phyloP scores from a whole-genome alignment of 1,139 yeast species.

The Candida sanyaensis region DNA sequence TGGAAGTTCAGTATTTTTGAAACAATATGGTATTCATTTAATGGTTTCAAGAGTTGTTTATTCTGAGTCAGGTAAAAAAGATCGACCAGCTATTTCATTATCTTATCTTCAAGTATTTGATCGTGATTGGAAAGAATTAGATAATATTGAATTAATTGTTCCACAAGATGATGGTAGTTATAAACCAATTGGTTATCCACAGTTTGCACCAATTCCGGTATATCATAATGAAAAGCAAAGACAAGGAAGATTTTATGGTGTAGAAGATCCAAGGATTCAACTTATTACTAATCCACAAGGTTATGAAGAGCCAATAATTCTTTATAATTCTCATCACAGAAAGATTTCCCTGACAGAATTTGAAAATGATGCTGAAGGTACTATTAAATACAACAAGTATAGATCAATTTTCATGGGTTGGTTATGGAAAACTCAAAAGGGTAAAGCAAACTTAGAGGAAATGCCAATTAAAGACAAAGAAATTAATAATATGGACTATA shows the following conservation, averaged over 20 bases:
- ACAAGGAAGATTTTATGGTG: slow-evolving; percentile 33
- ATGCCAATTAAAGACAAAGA: slow-evolving; percentile 9
- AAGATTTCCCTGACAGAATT: slow-evolving; percentile 15
- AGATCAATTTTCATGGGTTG: slow-evolving; percentile 29
- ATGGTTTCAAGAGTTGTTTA: slow-evolving; percentile 31
- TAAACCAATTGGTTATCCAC: slow-evolving; percentile 26
- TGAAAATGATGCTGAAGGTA: not conserved
- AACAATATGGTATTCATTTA: slow-evolving; percentile 33
- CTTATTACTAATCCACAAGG: slow-evolving; percentile 32
- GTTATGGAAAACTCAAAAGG: slow-evolving; percentile 38
- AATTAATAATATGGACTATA: slow-evolving; percentile 20
- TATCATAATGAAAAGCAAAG: slow-evolving; percentile 26
- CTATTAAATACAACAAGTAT: slow-evolving; percentile 15
- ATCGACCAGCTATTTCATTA: slow-evolving; percentile 23
- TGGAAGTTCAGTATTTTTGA: slow-evolving; percentile 34
- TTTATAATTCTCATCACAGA: slow-evolving; percentile 36
- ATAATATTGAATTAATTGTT: slow-evolving; percentile 22
- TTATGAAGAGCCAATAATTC: slow-evolving; percentile 37
- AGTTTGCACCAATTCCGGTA: slow-evolving; percentile 35
- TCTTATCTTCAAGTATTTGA: slow-evolving; percentile 21
- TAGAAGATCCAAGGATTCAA: slow-evolving; percentile 43
- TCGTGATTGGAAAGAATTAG: slow-evolving; percentile 28
- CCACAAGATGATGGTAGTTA: slow-evolving; percentile 1
- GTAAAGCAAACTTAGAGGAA: slow-evolving; percentile 31
- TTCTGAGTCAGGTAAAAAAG: slow-evolving; percentile 20